Evolutionary conservation across 1,284 basidiomycete genomes (phyloP).

Genomic region (Schizopora paradoxa): DNA sequence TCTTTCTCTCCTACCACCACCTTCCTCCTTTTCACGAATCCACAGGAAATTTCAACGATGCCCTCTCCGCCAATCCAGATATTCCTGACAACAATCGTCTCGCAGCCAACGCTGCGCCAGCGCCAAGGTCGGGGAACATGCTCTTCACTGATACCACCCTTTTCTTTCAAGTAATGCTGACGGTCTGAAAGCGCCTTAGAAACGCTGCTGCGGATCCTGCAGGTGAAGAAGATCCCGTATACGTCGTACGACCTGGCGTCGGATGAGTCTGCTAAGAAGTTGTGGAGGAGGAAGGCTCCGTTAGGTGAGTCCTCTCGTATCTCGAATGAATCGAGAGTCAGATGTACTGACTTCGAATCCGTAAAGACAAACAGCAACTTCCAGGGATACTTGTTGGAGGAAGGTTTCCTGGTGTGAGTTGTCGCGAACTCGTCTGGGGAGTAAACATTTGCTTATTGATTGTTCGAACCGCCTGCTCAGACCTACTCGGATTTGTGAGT

Average conservation of each 20-base stretch:
- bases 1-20: too few species aligned
- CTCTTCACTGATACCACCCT: not conserved
- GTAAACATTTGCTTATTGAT: too few species aligned
- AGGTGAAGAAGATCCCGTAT: slow-evolving; percentile 78
- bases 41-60: slow-evolving; percentile 46
- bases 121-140: slow-evolving; percentile 50
- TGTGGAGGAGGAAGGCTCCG: slow-evolving; percentile 77
- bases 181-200: slow-evolving; percentile 35
- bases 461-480: slow-evolving; percentile 36
- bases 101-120: slow-evolving; percentile 66
- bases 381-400: slow-evolving; percentile 76
- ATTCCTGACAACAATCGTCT: slow-evolving; percentile 81
- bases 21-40: too few species aligned
- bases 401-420: slow-evolving; percentile 51
- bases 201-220: slow-evolving; percentile 68
- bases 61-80: slow-evolving; percentile 72
- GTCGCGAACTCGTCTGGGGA: slow-evolving; percentile 30
- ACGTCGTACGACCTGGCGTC: slow-evolving; percentile 77
- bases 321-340: not conserved
- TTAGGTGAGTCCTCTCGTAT: slow-evolving; percentile 36
- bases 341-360: slow-evolving; percentile 8
- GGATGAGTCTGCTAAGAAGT: slow-evolving; percentile 69
- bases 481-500: slow-evolving; percentile 54
- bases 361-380: slow-evolving; percentile 70
- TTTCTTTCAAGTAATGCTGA: not conserved